Base-by-base conservation (phyloP, 2,329 filamentous ascomycete species). In the Pestalotiopsis sp. region DNA sequence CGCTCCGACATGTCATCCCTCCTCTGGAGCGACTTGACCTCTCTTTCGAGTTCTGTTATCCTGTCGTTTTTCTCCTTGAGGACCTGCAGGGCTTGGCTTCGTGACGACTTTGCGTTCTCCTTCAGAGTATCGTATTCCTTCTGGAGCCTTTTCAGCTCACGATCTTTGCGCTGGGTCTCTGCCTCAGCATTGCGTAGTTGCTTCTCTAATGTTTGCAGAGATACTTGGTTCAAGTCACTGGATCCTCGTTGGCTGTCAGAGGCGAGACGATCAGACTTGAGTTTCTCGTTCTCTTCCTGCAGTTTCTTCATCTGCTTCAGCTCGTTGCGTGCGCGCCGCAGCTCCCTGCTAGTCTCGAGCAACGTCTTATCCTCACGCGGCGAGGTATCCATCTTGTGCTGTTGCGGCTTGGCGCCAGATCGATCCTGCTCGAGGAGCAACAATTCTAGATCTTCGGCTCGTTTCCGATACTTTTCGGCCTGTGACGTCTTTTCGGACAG, bases 401-500 rank as follows among this genome's bases (percentile, higher is more conserved):
- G 79, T 14, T 76, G 77, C 12, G 74, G 72, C 49, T 59, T 59
- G 3, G n/a, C 49, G 39, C 69, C 77, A 13, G 71, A 72, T 20
- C 76, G 77, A 2, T 80, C 78, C 39, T 81, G 76, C 68, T 83
- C 82, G 68, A 82, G 85, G 17, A 86, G 79, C 71, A 85, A 78
- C 3, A 79, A 78, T 68, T 90, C 87, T 66, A 91, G 81, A 70
- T 90, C 87, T 69, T 88, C 85, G 9, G 91, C 87, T 66, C 87
- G 87, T 36, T 83, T 82, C 70, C 86, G 85, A 77, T 91, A 91
- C 71, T 90, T 85, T 0, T 84, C 78, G 14, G 86, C 86, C 13
- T 90, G 79, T 2, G 85, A 83, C 1, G 87, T 90, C 75, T 91
- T 88, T 67, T 86, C 84, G 13, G 83, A 82, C 41, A 91, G 81